Base-by-base conservation (phyloP, 352 stramenopile species). In the Elongisporangium undulatum region DNA sequence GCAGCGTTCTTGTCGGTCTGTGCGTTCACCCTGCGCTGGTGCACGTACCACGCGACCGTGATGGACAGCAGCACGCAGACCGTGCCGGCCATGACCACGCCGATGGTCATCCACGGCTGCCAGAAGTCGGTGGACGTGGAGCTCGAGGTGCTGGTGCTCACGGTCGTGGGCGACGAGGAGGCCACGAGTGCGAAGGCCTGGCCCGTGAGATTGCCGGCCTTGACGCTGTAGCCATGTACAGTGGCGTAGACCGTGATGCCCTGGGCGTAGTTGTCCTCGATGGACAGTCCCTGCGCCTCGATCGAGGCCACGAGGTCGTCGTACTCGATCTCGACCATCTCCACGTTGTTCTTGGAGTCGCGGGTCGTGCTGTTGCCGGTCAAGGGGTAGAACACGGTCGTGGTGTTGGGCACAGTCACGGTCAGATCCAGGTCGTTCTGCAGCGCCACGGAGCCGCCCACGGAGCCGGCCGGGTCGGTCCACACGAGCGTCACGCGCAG, bases 41-140 rank as follows among this genome's bases (percentile, higher is more conserved):
- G 75, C 62, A 83, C 59, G 20, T 75, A 77, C 77, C 78, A 90
- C 9, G 65, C 53, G 39, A 85, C 56, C 2, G 73, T 77, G 29
- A 89, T 84, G 20, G 78, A 54, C 26, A 88, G 77, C n/a, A 90
- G 64, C 51, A 87, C 26, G 16, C 62, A 61, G 2, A 90, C 26
- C 7, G 71, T 85, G 4, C 69, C 77, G 1, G 81, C 65, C 10
- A 89, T 62, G 45, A 89, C 68, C 2, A 71, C 66, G 17, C 75
- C 82, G 56, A 91, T 80, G 16, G 74, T 88, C 79, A 91, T 91
- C 82, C 82, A 91, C 16, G 82, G 79, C 64, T 91, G 75, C 82
- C 79, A 91, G 62, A 89, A 89, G 3, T 45, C 52, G 2, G 51
- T 51, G 10, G 58, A 57, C 0, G 50, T 54, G 1, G 19, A 50